Conservation (phyloP, 2,329 filamentous ascomycete genomes). For the Fusarium staphyleae region DNA sequence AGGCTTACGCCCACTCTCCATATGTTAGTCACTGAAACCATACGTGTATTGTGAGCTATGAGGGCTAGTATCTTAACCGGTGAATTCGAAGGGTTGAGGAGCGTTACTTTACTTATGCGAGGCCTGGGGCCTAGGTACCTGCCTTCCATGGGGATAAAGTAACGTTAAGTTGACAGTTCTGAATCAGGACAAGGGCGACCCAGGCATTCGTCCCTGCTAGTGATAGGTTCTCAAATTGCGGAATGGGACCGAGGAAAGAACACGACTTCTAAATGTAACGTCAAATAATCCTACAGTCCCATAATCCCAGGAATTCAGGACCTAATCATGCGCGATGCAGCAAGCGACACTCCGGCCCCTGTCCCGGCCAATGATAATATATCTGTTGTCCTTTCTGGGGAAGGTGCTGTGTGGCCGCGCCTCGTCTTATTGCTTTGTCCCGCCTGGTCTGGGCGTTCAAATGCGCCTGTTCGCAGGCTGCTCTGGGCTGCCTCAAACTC, state of each 20-base stretch:
- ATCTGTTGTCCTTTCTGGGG: conserved; percentile 27
- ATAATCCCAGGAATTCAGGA: conserved; percentile 15
- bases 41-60: not conserved
- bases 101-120: conserved; percentile 30
- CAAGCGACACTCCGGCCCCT: conserved; percentile 33
- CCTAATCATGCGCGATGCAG: conserved; percentile 14
- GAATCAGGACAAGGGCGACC: conserved; percentile 23
- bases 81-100: conserved; percentile 22
- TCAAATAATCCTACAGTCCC: conserved; percentile 16
- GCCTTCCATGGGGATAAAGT: conserved; percentile 16
- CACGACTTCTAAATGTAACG: conserved; percentile 35
- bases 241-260: conserved; percentile 22
- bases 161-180: conserved; percentile 22
- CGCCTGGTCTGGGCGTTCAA: conserved; percentile 36
- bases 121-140: conserved; percentile 7
- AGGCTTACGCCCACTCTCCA: conserved; percentile 3
- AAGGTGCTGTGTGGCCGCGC: conserved; percentile 30
- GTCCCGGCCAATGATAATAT: conserved; percentile 36
- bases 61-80: not conserved
- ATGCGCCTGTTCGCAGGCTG: conserved; percentile 32
- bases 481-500: conserved; percentile 19
- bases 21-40: conserved; percentile 1
- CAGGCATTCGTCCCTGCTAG: conserved; percentile 24
- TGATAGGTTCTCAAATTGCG: conserved; percentile 26
- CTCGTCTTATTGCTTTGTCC: conserved; percentile 40